Evolutionary conservation across 176 grass and related monocot species (phyloP).

Genomic region (maize (Zea mays)): DNA sequence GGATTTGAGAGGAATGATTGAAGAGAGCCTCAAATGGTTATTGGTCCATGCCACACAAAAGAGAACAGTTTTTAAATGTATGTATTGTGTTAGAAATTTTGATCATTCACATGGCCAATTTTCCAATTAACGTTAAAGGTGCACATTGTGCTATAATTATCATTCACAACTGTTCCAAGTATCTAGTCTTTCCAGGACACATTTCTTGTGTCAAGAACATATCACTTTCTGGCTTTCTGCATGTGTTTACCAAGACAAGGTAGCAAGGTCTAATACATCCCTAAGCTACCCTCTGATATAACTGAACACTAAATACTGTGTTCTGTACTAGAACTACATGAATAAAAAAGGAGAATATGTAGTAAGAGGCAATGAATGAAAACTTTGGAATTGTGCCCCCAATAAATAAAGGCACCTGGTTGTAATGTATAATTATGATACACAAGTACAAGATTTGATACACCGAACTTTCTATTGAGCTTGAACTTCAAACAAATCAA

Average conservation of each 20-base stretch:
- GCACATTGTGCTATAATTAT: not conserved
- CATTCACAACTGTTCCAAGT: not conserved
- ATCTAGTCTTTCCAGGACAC: not conserved
- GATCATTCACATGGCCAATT: not conserved
- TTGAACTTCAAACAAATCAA: constrained; percentile 25
- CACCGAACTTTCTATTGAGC: constrained; percentile 29
- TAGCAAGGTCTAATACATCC: not conserved
- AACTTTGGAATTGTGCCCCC: constrained; percentile 21
- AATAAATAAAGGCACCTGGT: constrained; percentile 31
- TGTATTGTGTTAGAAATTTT: not conserved
- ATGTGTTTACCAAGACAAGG: not conserved
- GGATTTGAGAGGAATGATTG: too few species aligned
- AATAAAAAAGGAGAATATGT: not conserved
- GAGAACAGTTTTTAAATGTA: too few species aligned
- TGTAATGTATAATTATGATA: constrained; percentile 56
- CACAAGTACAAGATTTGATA: constrained; percentile 33
- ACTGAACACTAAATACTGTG: not conserved
- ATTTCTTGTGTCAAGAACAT: not conserved
- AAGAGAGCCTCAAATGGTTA: too few species aligned
- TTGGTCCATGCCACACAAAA: too few species aligned
- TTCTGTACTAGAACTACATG: not conserved
- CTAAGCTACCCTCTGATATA: not conserved
- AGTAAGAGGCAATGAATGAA: not conserved
- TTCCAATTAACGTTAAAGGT: not conserved
- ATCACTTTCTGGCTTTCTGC: not conserved